Evolutionary conservation across 768 basidiomycete genomes (phyloP).

Genomic region (Boletus pseudopeckii): DNA sequence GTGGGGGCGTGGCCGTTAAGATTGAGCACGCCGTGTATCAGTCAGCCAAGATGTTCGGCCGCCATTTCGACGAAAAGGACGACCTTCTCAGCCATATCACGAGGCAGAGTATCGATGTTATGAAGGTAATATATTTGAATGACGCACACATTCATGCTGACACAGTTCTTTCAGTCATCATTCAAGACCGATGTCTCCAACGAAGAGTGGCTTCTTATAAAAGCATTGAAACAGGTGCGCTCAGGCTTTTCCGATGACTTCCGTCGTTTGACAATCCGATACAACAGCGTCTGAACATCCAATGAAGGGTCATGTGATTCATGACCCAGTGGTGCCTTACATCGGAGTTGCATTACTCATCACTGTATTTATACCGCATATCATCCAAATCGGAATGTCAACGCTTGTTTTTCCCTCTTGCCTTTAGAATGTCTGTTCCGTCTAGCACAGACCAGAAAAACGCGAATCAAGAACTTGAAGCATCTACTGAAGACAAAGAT

Average conservation of each 20-base stretch:
- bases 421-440: conserved; percentile 22
- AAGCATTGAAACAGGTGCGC: conserved; percentile 71
- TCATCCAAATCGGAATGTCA: neutral
- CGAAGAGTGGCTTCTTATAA: conserved; percentile 94
- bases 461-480: conserved; percentile 21
- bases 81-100: conserved; percentile 89
- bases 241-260: neutral
- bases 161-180: conserved; percentile 47
- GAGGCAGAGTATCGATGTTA: conserved; percentile 89
- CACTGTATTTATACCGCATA: conserved; percentile 32
- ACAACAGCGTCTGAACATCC: conserved; percentile 38
- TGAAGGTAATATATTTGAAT: conserved; percentile 58
- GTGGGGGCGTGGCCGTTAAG: conserved; percentile 96
- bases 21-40: conserved; percentile 97
- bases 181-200: conserved; percentile 87
- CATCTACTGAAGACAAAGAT: conserved; percentile 40
- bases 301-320: conserved; percentile 18
- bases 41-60: conserved; percentile 91
- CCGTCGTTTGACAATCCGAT: neutral
- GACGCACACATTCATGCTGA: conserved; percentile 6
- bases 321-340: conserved; percentile 1
- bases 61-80: conserved; percentile 96
- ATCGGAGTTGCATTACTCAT: conserved; percentile 26
- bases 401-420: neutral
- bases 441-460: conserved; percentile 12